These are phyloP conservation scores for Aquanectria penicillioides DNA, from an alignment of 2,329 filamentous ascomycete genomes.

Conservation along the genomic window DNA sequence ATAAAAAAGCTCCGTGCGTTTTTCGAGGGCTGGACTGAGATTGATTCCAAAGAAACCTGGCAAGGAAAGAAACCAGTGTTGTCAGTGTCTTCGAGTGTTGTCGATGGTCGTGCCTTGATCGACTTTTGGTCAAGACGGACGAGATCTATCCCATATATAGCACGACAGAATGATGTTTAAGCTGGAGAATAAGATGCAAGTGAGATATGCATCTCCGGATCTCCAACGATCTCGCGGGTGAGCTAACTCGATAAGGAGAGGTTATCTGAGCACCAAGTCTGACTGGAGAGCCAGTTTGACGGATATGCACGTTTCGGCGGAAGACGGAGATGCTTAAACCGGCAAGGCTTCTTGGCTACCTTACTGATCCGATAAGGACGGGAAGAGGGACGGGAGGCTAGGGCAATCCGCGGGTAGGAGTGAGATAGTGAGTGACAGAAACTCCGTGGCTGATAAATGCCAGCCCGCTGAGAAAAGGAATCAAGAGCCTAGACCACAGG, in stretches of 20 bases:
- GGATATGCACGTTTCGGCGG: slow-evolving; percentile 32
- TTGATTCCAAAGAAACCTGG: neutral
- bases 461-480: neutral
- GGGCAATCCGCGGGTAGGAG: slow-evolving; percentile 27
- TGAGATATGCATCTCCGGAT: slow-evolving; percentile 38
- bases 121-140: too few relatives aligned
- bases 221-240: slow-evolving; percentile 29
- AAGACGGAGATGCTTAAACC: slow-evolving; percentile 38
- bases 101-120: too few relatives aligned
- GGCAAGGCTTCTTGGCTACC: slow-evolving; percentile 16
- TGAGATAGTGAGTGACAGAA: slow-evolving; percentile 23
- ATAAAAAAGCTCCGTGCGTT: too few relatives aligned
- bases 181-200: neutral
- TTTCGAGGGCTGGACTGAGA: too few relatives aligned
- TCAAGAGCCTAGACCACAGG: neutral
- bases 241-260: slow-evolving; percentile 30
- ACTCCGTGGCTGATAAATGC: neutral
- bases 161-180: slow-evolving; percentile 18
- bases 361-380: slow-evolving; percentile 39
- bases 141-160: slow-evolving; percentile 34
- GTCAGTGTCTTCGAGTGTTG: slow-evolving; percentile 23
- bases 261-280: slow-evolving; percentile 29
- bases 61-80: neutral
- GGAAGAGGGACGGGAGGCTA: slow-evolving; percentile 26
- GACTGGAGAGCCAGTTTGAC: slow-evolving; percentile 17